Evolutionary conservation across 192 early-diverging fungal species (phyloP), one percentile per base, ranked within the genome.

Genomic region (Pilaira anomala): DNA sequence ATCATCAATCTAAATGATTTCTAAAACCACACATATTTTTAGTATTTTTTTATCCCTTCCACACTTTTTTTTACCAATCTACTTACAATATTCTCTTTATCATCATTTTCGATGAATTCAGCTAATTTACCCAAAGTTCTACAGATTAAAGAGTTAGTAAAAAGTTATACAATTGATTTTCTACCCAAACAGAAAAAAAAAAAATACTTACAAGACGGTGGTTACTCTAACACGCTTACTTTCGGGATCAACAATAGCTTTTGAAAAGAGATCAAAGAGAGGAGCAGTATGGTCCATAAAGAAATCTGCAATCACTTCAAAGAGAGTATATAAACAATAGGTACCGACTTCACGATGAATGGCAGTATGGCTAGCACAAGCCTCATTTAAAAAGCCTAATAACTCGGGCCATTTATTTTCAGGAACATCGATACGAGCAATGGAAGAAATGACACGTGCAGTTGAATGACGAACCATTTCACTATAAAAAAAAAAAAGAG

Each of bases 291-390:
- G 81, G 42, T 81, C 72, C 11, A 76, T 58, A 48, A 90, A 82
- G 16, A 76, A 74, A 50, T 94, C 93, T 21, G 87, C 83, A 62
- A 92, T 85, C 0, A 87, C 85, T 59, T 96, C 94, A 69, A 94
- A 94, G 54, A 96, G 77, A 36, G 92, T 82, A 68, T 89, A 91
- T 36, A 96, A 75, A 18, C 91, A 87, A 60, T 88, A 95, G 13
- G 92, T 79, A 30, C 93, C 94, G 40, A 95, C 87, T 72, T 90
- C 91, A 25, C 93, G 91, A 62, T 95, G 91, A 29, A 77, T 80
- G 7, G 85, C 77, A 12, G 74, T 79, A 48, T 83, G 45, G 65
- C 90, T 94, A 58, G 81, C 82, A 66, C 90, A 91, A 69, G 87
- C 88, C 67, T 87, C 76, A 76, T 88, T 91, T 33, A 96, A 80